Evolutionary conservation across 2,329 filamentous ascomycete species (phyloP).

Genomic region (Aspergillus sp.): DNA sequence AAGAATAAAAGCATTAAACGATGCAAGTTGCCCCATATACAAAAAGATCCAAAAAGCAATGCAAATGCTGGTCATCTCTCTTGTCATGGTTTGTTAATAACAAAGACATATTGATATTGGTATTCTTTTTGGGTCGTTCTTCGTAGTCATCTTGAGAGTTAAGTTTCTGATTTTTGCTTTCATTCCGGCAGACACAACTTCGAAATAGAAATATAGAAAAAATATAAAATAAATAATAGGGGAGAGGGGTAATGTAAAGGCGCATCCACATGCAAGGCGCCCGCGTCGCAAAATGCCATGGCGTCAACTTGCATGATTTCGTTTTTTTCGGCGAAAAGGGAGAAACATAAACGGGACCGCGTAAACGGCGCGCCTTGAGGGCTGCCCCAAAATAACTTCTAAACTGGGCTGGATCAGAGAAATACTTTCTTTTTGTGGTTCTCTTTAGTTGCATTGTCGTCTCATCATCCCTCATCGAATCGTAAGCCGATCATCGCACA

Average conservation of each 20-base stretch:
- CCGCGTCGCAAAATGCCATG: conserved; percentile 22
- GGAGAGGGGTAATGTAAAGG: conserved; percentile 19
- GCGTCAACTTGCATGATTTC: conserved; percentile 29
- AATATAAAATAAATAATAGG: conserved; percentile 9
- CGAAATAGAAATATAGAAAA: conserved; percentile 12
- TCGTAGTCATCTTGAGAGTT: conserved; percentile 34
- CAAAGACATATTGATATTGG: conserved; percentile 21
- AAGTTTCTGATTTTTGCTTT: conserved; percentile 23
- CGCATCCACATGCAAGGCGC: conserved; percentile 27
- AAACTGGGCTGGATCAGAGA: conserved; percentile 43
- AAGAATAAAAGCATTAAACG: conserved; percentile 23
- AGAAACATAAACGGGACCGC: conserved; percentile 27
- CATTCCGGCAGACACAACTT: conserved; percentile 22
- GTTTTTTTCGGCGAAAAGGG: conserved; percentile 27
- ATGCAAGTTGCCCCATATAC: conserved; percentile 36
- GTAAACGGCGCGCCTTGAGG: conserved; percentile 35
- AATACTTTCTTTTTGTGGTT: conserved; percentile 38
- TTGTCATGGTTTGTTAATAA: conserved; percentile 21
- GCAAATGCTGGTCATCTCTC: conserved; percentile 41
- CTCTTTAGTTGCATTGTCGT: conserved; percentile 42
- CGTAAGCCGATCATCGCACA: conserved; percentile 44
- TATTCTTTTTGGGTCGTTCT: conserved; percentile 35
- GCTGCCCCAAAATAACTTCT: conserved; percentile 44
- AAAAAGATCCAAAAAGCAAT: conserved; percentile 32
- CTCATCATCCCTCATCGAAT: conserved; percentile 51